Evolutionary conservation across 495 filamentous ascomycete species (phyloP).

Genomic region (Neurospora pannonica): DNA sequence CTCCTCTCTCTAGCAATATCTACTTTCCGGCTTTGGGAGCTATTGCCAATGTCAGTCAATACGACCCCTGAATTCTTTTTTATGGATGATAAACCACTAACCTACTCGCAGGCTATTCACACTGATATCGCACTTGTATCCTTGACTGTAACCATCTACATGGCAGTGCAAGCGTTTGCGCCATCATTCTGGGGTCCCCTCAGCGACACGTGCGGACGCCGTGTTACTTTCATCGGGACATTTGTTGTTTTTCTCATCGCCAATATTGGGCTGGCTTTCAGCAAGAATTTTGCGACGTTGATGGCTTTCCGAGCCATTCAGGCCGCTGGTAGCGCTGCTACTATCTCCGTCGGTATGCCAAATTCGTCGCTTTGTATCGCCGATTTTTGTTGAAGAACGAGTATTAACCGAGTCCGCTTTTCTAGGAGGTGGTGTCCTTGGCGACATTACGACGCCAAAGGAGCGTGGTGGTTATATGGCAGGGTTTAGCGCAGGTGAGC

Average conservation of each 20-base stretch:
- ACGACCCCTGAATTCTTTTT: background rate
- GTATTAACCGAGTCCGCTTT: background rate
- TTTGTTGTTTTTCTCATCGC: conserved; percentile 44
- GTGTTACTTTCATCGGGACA: conserved; percentile 37
- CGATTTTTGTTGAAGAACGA: background rate
- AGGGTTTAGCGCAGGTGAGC: conserved; percentile 31
- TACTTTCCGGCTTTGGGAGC: conserved; percentile 26
- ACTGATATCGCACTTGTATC: conserved; percentile 10
- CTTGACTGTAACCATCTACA: conserved; percentile 22
- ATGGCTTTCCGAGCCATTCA: conserved; percentile 45
- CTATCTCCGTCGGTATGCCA: conserved; percentile 24
- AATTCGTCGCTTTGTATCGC: background rate
- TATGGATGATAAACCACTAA: background rate
- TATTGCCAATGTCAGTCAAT: conserved; percentile 9
- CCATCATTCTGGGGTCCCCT: conserved; percentile 19
- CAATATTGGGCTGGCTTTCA: conserved; percentile 41
- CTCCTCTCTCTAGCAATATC: conserved; percentile 26
- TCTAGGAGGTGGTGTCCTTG: conserved; percentile 37
- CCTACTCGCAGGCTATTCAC: conserved; percentile 1
- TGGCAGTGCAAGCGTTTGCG: conserved; percentile 22
- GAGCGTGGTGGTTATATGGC: conserved; percentile 47
- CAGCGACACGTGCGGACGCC: conserved; percentile 16
- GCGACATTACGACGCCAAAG: conserved; percentile 39
- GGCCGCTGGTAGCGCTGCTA: conserved; percentile 40
- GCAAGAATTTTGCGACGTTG: conserved; percentile 37